Evolutionary conservation across 257 asterid species (phyloP), one percentile per base, ranked within the genome.

Genomic region (Primulina eburnea): DNA sequence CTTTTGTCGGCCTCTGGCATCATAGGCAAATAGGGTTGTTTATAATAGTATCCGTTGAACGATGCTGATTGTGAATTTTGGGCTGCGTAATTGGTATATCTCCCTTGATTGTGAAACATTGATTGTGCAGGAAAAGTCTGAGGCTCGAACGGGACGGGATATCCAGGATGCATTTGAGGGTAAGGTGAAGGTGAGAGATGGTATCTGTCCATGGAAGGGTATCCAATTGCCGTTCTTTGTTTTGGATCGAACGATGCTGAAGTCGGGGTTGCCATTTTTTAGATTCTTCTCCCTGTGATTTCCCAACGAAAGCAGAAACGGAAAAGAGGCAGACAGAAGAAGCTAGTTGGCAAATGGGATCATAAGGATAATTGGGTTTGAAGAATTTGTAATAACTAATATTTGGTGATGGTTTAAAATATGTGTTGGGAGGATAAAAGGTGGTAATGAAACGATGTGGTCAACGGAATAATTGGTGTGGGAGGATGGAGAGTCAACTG

Each of bases 141-240:
- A 11, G 65, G 74, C 8, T 29, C 67, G 55, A 24, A 75, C 1
- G 65, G 66, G 7, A 69, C 57, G 29, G 59, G 30, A 24, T 20
- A 12, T 8, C 52, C 56, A 8, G 33, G 73, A 58, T 70, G 60
- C 65, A 68, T 73, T 32, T 77, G 71, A 16, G 57, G 57, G 57
- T 50, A 50, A 17, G 57, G 57, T 16, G 57, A 50, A 7, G 67
- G 72, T 6, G 71, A 28, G 38, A 56, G 81, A 18, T 52, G 72
- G 77, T 70, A 62, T 70, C 67, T 40, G 14, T 76, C 78, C 28
- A 58, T 4, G 58, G 82, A 59, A 1, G 89, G 88, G 68, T 80
- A 86, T 33, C 86, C 89, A 76, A 76, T 65, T 3, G 68, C 77
- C 60, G 59, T 14, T 1, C 60, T 76, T 2, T 58, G 53, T 18